Conservation (phyloP, 148 eudicot genomes). For the Salicornia ramosissima region DNA sequence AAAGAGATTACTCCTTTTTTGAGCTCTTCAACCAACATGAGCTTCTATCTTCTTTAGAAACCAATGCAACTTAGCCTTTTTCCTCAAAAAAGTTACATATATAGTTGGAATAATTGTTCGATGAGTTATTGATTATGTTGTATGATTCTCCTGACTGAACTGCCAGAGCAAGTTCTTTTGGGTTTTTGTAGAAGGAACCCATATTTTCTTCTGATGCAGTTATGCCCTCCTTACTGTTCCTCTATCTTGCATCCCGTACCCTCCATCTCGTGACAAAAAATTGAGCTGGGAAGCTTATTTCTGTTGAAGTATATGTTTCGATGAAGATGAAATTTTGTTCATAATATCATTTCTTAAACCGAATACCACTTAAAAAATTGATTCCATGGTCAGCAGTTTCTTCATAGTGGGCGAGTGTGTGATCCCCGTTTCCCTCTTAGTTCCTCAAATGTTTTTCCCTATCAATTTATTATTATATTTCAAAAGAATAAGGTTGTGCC, state of each 20-base stretch:
- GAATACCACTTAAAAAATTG: not conserved
- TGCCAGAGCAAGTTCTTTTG: too few species aligned
- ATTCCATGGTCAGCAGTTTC: not conserved
- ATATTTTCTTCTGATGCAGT: too few species aligned
- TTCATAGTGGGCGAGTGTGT: not conserved
- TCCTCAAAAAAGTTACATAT: too few species aligned
- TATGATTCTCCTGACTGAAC: too few species aligned
- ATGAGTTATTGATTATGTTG: too few species aligned
- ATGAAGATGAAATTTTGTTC: too few species aligned
- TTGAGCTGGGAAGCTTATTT: not conserved
- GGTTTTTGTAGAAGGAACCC: not conserved
- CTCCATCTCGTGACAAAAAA: not conserved
- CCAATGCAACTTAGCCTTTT: too few species aligned
- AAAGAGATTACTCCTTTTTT: too few species aligned
- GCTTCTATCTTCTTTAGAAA: too few species aligned
- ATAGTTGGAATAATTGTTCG: too few species aligned
- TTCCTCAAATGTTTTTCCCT: not conserved
- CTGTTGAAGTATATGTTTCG: not conserved
- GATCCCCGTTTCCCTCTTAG: not conserved
- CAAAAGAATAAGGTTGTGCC: not conserved
- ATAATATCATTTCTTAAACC: not conserved
- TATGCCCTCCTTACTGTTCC: too few species aligned
- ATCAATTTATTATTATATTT: not conserved
- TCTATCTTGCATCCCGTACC: not conserved
- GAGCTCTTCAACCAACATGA: too few species aligned